Evolutionary conservation across 306 rosid genomes (phyloP).

Genomic region (Fagus crenata): DNA sequence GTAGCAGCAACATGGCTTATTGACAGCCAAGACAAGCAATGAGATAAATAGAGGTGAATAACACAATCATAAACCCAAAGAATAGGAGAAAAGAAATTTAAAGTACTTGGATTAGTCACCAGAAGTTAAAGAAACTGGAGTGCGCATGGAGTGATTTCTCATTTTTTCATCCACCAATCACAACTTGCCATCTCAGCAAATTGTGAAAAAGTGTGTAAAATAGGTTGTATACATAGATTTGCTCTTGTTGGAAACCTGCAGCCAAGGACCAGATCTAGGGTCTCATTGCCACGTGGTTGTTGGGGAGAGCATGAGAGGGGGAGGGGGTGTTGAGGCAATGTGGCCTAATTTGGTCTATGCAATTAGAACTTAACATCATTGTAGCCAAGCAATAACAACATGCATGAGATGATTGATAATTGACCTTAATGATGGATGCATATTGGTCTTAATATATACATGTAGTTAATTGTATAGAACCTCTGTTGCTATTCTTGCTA

Average conservation of each 20-base stretch:
- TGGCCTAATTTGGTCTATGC: no score
- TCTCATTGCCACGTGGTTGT: neutral
- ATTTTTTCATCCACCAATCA: no score
- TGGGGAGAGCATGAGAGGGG: neutral
- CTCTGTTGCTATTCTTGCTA: neutral
- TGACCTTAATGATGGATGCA: no score
- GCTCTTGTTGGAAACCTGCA: no score
- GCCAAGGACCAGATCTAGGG: no score
- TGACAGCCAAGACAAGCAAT: neutral
- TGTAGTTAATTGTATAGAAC: neutral
- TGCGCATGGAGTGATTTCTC: neutral
- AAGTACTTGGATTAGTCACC: neutral
- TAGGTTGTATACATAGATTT: no score
- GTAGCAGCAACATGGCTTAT: constrained; percentile 29
- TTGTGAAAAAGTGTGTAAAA: no score
- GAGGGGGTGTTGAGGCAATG: neutral
- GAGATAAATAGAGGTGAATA: neutral
- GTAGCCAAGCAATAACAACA: neutral
- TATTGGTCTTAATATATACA: no score
- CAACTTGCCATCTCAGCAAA: no score
- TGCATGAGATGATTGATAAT: neutral
- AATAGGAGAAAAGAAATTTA: neutral
- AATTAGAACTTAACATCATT: neutral
- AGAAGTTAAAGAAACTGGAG: neutral
- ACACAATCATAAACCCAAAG: neutral